Evolutionary conservation across 148 eudicot genomes (phyloP), one percentile per base, ranked within the genome.

Genomic region (Euryodendron excelsum): DNA sequence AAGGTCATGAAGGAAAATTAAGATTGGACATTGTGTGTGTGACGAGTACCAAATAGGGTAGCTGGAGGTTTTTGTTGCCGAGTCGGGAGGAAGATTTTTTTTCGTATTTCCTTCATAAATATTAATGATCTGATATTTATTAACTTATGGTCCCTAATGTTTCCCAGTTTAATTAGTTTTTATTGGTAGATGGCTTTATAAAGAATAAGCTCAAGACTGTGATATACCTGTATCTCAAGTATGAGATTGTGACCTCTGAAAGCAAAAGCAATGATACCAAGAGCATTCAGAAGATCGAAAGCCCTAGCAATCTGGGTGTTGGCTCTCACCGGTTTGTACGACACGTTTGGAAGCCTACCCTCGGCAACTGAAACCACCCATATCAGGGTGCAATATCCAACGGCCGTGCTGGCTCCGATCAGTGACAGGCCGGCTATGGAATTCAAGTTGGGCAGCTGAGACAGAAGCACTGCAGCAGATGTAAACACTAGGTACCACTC

Each of bases 181-280:
- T n/a, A n/a, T n/a, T n/a, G n/a, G n/a, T n/a, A n/a, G n/a, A n/a
- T n/a, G n/a, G n/a, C n/a, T n/a, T n/a, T 39, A 39, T 9, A 0
- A 39, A 39, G 69, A 11, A n/a, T 2, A 37, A 66, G 30, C 48
- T 7, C 71, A n/a, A 37, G 17, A n/a, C n/a, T n/a, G n/a, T n/a
- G n/a, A n/a, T n/a, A n/a, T 83, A 94, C 98, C 97, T 94, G 98
- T 62, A 94, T 94, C 81, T 94, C 98, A 36, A 94, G 95, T 4
- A 87, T 75, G 71, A 94, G 93, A 69, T 94, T 94, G 61, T 92
- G 97, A 27, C 97, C 98, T 80, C 95, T 85, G 84, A 94, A 94
- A 39, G 97, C 97, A 60, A 94, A 94, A 44, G 97, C 90, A 78
- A 94, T 85, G 33, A 94, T 92, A 30, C 98, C 98, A 59, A 94